Evolutionary conservation across 768 basidiomycete species (phyloP), one percentile per base, ranked within the genome.

Genomic region (Kwoniella bestiolae): DNA sequence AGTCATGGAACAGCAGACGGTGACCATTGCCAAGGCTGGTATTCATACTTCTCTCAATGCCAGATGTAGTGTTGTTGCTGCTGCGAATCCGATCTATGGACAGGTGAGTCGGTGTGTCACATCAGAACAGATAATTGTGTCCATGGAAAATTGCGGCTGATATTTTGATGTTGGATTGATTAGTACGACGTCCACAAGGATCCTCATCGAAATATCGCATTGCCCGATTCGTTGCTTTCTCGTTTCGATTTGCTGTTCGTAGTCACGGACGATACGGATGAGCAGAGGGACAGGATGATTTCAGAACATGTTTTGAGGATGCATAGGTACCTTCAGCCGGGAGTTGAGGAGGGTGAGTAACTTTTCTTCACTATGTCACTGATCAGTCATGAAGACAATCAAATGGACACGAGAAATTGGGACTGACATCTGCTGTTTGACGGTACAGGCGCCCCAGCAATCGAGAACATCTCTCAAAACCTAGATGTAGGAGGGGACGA

Each of bases 1-100:
- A 87, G 96, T 98, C 78, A 99, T 99, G 96, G 96, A 98, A 80
- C 95, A 97, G 81, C 96, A 99, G 79, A 99, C 96, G 0, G 95
- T 99, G 51, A 98, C 96, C 8, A 99, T 99, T 70, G 96, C 96
- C 52, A 99, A 99, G 77, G 96, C 96, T 12, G 96, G 96, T 63
- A 99, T 99, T 70, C 96, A 98, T 78, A 99, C 96, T 0, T 94
- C 91, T 79, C 85, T 99, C 74, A 99, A 99, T 81, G 96, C 96
- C 4, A 87, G 96, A 45, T 98, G 96, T 80, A 95, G 92, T 72
- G 96, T 99, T 50, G 88, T 99, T 55, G 96, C 96, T 23, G 96
- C 96, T 35, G 96, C 96, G 34, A 99, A 98, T 80, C 96, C 96
- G 2, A 96, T 98, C 69, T 99, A 97, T 79, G 95, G 94, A 45